Base-by-base conservation (phyloP, 352 stramenopile genomes). In the Phytophthora tubulina region DNA sequence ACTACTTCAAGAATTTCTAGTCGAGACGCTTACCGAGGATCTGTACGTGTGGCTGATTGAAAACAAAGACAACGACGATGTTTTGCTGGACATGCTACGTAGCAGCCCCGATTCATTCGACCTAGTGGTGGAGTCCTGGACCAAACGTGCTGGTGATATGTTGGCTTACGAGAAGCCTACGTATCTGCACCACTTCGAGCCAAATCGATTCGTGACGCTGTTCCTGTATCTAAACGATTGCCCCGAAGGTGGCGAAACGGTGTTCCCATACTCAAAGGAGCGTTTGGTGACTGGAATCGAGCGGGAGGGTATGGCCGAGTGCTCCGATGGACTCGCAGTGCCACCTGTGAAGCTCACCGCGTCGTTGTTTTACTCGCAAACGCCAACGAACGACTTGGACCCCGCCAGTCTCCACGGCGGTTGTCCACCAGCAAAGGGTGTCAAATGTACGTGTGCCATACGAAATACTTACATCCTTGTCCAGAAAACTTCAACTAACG, bases 141-240 rank as follows among this genome's bases (percentile, higher is more conserved):
- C 70, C n/a, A 83, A 85, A 55, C 83, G 81, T 15, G 75, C 72
- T 2, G 81, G 83, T 17, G 64, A 75, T 5, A 58, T 70, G 15
- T 90, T 89, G 61, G 38, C 63, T 45, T 91, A 88, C 63, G 76
- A 75, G 44, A 87, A 76, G 31, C 85, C 85, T 2, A 64, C 63
- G 58, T 55, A 86, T 61, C 46, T 85, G 48, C 72, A 82, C 31
- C 81, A 90, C 51, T 91, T 92, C 56, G 83, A 91, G 66, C 84
- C 86, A 30, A 99, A 99, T 82, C 88, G 97, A 15, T 98, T 97
- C 73, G 93, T 91, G 6, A 99, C 96, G 13, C 82, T 99, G 10
- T 98, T 98, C 51, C 83, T 98, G 71, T 99, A 99, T 79, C 78
- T 99, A 39, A 98, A 90, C 65, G 90, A 98, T 59, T 97, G 98